Base-by-base conservation (phyloP, 768 basidiomycete species). In the Galerina marginata region DNA sequence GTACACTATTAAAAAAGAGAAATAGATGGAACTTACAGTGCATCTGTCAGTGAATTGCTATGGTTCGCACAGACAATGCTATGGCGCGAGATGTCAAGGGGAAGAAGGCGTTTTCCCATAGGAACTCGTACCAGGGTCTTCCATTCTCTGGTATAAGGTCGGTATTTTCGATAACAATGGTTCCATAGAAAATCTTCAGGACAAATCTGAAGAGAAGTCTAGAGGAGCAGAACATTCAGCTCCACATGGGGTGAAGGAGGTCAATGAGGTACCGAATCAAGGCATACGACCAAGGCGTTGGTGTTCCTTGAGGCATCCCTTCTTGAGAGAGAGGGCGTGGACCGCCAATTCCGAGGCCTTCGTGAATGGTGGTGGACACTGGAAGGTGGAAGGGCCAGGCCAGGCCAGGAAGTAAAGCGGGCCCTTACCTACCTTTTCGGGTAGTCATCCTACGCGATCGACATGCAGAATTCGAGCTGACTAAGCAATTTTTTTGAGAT, bases 21-120 rank as follows among this genome's bases (percentile, higher is more conserved):
- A 42, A 23, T 37, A 29, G 6, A 43, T 16, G 36, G 38, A 45
- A 70, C 89, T 71, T 73, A 93, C 92, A 95, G 80, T 1, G 93
- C 91, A 77, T 95, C 93, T 1, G 92, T 94, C 61, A 95, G 75
- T 2, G 89, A 91, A 72, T 95, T 95, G 70, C 87, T 86, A 73
- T 96, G 94, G 67, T 96, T 96, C 14, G 93, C 86, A 65, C 87
- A 91, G 29, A 96, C 85, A 53, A 95, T 89, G 67, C 93, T 94
- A 52, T 12, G 40, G 16, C 33, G 25, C 26, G n/a, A 9, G 15
- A 20, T 46, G 26, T 37, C 37, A 54, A 49, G 46, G 36, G 26
- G 12, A 45, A 25, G 46, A 47, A 11, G 11, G 23, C 20, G 38
- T 37, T 4, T 15, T 4, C 37, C 9, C 12, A 9, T 12, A 26